These are phyloP conservation scores for Aspergillus carlsbadensis DNA, from an alignment of 495 filamentous ascomycete genomes.

Conservation along the genomic window DNA sequence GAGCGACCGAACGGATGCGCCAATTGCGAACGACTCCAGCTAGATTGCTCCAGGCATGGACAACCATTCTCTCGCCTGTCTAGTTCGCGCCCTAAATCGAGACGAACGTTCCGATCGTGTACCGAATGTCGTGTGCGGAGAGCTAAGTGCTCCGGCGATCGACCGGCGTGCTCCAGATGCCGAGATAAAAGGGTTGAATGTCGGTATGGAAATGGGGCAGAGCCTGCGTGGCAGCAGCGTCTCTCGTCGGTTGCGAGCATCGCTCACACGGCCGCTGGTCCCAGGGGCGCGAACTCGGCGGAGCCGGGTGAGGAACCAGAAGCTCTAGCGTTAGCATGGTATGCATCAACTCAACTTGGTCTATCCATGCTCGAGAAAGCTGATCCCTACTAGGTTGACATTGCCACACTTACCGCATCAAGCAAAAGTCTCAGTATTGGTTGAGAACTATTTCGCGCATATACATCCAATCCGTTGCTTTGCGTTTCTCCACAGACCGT, in stretches of 20 bases:
- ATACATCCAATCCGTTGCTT: conserved; percentile 38
- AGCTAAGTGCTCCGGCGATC: conserved; percentile 36
- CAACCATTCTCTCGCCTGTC: neutral
- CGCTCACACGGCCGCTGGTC: too few species aligned
- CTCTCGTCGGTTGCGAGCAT: neutral
- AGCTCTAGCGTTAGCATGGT: neutral
- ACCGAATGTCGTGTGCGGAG: conserved; percentile 31
- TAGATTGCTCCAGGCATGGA: conserved; percentile 20
- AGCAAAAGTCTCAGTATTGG: conserved; percentile 24
- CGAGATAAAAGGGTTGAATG: conserved; percentile 24
- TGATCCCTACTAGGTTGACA: conserved; percentile 17
- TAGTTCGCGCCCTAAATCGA: neutral
- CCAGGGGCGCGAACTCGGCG: conserved; percentile 3
- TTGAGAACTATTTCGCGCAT: conserved; percentile 37
- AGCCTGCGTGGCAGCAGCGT: conserved; percentile 30
- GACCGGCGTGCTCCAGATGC: conserved; percentile 32
- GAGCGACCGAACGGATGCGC: conserved; percentile 27
- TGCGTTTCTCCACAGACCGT: conserved; percentile 36
- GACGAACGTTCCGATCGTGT: conserved; percentile 36
- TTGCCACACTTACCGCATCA: conserved; percentile 20
- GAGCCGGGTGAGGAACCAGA: neutral
- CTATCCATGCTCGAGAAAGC: neutral
- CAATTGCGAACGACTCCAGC: conserved; percentile 27
- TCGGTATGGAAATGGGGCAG: conserved; percentile 28
- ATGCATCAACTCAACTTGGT: neutral